Evolutionary conservation across 257 asterid species (phyloP).

Genomic region (Fraxinus americana): DNA sequence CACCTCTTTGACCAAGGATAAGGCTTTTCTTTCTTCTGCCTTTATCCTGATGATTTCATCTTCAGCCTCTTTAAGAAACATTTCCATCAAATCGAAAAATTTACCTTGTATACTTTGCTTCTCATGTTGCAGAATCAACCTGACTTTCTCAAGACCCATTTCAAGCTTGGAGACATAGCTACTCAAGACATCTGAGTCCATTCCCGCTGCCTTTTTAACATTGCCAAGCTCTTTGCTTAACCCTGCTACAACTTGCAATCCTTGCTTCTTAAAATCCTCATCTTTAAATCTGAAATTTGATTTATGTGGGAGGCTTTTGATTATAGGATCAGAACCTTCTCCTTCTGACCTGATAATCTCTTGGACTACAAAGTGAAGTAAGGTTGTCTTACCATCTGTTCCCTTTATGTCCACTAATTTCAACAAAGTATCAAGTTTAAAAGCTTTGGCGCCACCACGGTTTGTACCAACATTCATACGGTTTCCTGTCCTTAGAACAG

Average conservation of each 20-base stretch:
- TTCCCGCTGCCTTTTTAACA: conserved; percentile 86
- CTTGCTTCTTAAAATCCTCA: conserved; percentile 81
- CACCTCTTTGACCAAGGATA: conserved; percentile 73
- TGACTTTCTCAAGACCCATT: conserved; percentile 79
- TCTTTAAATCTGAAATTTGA: conserved; percentile 42
- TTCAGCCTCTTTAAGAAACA: conserved; percentile 68
- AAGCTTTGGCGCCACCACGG: conserved; percentile 89
- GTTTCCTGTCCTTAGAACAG: conserved; percentile 91
- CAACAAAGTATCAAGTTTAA: conserved; percentile 82
- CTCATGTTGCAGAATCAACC: conserved; percentile 56
- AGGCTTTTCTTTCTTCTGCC: conserved; percentile 69
- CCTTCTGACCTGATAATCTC: conserved; percentile 91
- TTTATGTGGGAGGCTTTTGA: conserved; percentile 30
- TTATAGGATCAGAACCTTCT: conserved; percentile 41
- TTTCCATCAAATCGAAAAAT: conserved; percentile 70
- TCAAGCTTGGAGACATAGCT: conserved; percentile 89
- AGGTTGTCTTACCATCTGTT: conserved; percentile 90
- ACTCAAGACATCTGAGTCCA: conserved; percentile 94
- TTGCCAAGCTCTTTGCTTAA: conserved; percentile 76
- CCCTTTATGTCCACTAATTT: conserved; percentile 90
- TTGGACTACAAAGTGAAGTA: conserved; percentile 97
- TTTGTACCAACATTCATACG: conserved; percentile 94
- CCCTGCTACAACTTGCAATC: conserved; percentile 77
- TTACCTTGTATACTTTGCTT: conserved; percentile 53
- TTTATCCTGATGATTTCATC: conserved; percentile 61